Evolutionary conservation across 371 early-diverging fungal species (phyloP).

Genomic region (Actinomucor elegans): DNA sequence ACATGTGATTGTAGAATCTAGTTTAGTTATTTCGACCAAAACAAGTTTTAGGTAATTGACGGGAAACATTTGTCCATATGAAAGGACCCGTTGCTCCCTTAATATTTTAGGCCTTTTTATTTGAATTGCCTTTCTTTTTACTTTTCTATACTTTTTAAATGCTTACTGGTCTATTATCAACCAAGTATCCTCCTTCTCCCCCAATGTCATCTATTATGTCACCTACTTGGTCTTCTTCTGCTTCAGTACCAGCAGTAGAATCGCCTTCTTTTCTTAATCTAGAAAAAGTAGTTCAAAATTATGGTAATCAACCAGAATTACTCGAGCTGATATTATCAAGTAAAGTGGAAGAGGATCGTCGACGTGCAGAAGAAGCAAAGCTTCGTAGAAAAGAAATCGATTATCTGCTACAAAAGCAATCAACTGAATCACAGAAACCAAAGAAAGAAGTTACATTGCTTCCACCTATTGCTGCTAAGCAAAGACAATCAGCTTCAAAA

Average conservation of each 20-base stretch:
- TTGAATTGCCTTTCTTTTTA: not conserved
- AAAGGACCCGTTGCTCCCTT: slow-evolving; percentile 34
- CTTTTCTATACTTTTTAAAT: not conserved
- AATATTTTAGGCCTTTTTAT: slow-evolving; percentile 6
- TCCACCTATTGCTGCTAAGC: not conserved
- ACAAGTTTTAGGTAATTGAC: slow-evolving; percentile 13
- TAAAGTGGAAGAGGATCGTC: slow-evolving; percentile 57
- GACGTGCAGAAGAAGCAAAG: slow-evolving; percentile 56
- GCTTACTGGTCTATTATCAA: not conserved
- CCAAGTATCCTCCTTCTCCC: slow-evolving; percentile 19
- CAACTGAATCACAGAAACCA: not conserved
- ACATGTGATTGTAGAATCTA: slow-evolving; percentile 7
- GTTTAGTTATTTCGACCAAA: not conserved
- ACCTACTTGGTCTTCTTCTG: not conserved
- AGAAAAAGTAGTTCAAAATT: slow-evolving; percentile 44
- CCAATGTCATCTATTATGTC: slow-evolving; percentile 9
- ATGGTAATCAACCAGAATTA: slow-evolving; percentile 48
- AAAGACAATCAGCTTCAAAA: not conserved
- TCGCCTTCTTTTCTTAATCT: slow-evolving; percentile 25
- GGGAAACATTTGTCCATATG: slow-evolving; percentile 16
- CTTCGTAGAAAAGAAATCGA: slow-evolving; percentile 51
- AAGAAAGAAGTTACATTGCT: slow-evolving; percentile 1
- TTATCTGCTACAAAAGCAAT: slow-evolving; percentile 19
- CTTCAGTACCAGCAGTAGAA: not conserved
- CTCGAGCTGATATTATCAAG: slow-evolving; percentile 50